Percentiles rank a stretch among this genome's conserved stretches.
Conservation (phyloP, 345 rosid genomes). For the Abelmoschus esculentus region DNA sequence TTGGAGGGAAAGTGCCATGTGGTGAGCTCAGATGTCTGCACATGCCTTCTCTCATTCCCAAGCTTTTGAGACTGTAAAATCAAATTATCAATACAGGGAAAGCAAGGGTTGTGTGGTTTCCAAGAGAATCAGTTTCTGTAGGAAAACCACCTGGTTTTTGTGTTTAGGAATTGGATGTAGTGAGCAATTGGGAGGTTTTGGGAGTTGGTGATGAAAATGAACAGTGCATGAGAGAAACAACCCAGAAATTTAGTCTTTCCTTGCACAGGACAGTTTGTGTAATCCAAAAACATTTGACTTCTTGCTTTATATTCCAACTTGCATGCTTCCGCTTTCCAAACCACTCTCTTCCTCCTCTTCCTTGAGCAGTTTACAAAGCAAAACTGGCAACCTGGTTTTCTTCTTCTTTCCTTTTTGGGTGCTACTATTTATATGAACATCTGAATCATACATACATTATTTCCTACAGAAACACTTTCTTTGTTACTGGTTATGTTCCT, state of each 20-base stretch:
- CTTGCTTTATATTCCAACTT: constrained; percentile 1
- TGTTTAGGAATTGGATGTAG: constrained; percentile 2
- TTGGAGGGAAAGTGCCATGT: constrained; percentile 37
- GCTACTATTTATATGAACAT: constrained; percentile 7
- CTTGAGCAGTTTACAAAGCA: not conserved
- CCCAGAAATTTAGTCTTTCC: constrained; percentile 4
- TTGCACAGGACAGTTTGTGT: not conserved
- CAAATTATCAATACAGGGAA: constrained; percentile 13
- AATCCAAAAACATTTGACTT: not conserved
- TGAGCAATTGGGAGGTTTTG: constrained; percentile 12
- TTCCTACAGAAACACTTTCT: not conserved
- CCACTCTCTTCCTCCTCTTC: constrained; percentile 10
- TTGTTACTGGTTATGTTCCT: not conserved
- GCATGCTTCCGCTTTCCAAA: constrained; percentile 7
- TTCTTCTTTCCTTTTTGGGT: constrained; percentile 1
- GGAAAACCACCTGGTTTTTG: constrained; percentile 20
- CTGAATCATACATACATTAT: not conserved
- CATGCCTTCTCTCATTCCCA: constrained; percentile 52
- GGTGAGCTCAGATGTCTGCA: constrained; percentile 48
- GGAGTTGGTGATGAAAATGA: constrained; percentile 8
- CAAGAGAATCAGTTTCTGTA: constrained; percentile 35
- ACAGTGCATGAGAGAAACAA: constrained; percentile 9
- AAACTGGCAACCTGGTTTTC: not conserved
- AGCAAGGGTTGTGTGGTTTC: constrained; percentile 26
- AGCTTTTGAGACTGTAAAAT: constrained; percentile 32